These are phyloP conservation scores for Schizochytrium sp. DNA, from an alignment of 108 stramenopile genomes.

Conservation along the genomic window DNA sequence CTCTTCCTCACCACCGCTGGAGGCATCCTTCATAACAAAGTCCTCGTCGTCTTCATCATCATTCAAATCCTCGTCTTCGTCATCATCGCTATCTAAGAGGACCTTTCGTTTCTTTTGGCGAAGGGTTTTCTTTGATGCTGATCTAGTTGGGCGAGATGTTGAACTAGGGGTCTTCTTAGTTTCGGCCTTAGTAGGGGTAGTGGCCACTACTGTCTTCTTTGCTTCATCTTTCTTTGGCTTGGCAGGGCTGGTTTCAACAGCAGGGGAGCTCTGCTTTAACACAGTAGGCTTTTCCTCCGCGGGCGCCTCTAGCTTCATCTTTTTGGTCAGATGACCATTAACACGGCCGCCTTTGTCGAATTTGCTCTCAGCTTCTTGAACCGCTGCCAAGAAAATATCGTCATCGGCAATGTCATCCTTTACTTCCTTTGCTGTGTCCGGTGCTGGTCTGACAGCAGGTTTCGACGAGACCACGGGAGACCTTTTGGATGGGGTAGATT, in stretches of 20 bases:
- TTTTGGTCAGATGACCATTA: slow-evolving; percentile 48
- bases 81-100: slow-evolving; percentile 16
- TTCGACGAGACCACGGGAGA: too few species aligned
- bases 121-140: not conserved
- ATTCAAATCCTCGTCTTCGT: not conserved
- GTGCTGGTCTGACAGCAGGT: too few species aligned
- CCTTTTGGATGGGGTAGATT: too few species aligned
- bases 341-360: not conserved
- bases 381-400: not conserved
- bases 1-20: not conserved
- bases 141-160: not conserved
- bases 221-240: too few species aligned
- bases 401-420: not conserved
- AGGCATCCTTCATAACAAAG: not conserved
- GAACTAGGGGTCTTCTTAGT: not conserved
- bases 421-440: too few species aligned
- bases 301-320: not conserved
- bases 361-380: not conserved
- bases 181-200: not conserved
- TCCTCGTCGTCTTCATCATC: slow-evolving; percentile 59
- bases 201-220: not conserved
- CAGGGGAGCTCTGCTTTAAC: too few species aligned
- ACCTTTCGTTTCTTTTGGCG: not conserved
- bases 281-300: too few species aligned
- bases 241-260: too few species aligned